phyloP scores from a whole-genome alignment of 2,329 filamentous ascomycete genomes.

The Colletotrichum navitas region DNA sequence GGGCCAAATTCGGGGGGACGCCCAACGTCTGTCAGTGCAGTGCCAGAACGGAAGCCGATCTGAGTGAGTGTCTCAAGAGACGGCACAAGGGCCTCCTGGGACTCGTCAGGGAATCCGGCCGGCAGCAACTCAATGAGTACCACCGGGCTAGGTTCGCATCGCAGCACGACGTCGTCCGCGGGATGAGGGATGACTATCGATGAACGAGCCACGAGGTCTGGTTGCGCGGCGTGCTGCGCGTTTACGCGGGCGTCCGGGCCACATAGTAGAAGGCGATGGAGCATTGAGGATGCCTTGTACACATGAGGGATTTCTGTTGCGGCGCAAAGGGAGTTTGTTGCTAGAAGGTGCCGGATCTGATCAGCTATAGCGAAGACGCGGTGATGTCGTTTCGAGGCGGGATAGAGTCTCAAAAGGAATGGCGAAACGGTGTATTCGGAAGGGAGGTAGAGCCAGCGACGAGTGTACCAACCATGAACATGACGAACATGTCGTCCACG shows the following conservation, averaged over 20 bases:
- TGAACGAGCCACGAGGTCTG: not conserved
- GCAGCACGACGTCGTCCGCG: constrained; percentile 40
- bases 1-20: constrained; percentile 48
- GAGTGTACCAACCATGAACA: not conserved
- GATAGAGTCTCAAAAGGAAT: not conserved
- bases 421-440: not conserved
- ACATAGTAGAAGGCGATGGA: not conserved
- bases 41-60: constrained; percentile 44
- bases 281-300: not conserved
- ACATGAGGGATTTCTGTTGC: not conserved
- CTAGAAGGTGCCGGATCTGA: not conserved
- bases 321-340: not conserved
- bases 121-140: constrained; percentile 44
- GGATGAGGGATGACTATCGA: constrained; percentile 36
- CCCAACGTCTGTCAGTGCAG: constrained; percentile 48
- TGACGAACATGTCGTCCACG: not conserved
- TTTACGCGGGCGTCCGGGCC: not conserved
- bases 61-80: constrained; percentile 45
- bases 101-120: constrained; percentile 48
- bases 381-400: not conserved
- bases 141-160: constrained; percentile 31
- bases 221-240: not conserved
- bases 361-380: not conserved
- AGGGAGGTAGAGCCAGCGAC: not conserved
- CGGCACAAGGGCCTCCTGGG: constrained; percentile 49